Evolutionary conservation across 495 filamentous ascomycete genomes (phyloP), one percentile per base, ranked within the genome.

Genomic region (Penicillium maclennaniae): DNA sequence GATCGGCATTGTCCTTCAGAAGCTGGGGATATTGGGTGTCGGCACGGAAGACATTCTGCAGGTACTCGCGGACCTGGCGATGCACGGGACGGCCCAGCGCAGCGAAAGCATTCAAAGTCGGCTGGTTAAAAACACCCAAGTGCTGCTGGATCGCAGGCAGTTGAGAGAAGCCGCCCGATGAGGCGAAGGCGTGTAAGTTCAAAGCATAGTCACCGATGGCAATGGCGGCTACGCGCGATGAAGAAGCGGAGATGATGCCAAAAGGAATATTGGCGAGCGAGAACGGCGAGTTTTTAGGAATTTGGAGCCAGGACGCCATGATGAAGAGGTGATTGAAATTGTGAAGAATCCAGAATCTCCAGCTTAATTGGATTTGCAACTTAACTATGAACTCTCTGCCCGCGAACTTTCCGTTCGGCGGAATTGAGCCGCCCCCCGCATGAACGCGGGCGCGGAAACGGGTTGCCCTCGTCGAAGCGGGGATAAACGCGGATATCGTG

Each of bases 211-310:
- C 75, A 25, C 92, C 90, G 54, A 96, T 88, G 31, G 89, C 88
- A 43, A 89, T 74, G n/a, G 88, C 92, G 8, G 82, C 78, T 25
- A 84, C 86, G 4, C 79, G 84, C 31, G 73, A 68, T 3, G 75
- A 66, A 54, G 80, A 69, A 2, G 76, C 54, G 0, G 85, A 80
- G 64, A 96, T 87, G 68, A 96, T 91, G 56, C 92, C 92, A 68
- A 97, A 95, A 15, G 92, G 92, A 54, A 97, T 86, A 69, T 97
- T 96, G 58, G 84, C 78, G 43, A 97, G 74, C 14, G 91, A 93
- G 72, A 97, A 97, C 51, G 83, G 82, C 43, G 82, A 85, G 56
- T 75, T 74, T 42, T 74, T 62, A 39, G 84, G 80, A 47, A 91
- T 85, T 34, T 76, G 65, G 36, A 91, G 71, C 87, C 87, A 90